Percentiles rank a stretch among this genome's conserved stretches.
Conservation (phyloP, 257 asterid genomes). For the Eustoma russellianum region DNA sequence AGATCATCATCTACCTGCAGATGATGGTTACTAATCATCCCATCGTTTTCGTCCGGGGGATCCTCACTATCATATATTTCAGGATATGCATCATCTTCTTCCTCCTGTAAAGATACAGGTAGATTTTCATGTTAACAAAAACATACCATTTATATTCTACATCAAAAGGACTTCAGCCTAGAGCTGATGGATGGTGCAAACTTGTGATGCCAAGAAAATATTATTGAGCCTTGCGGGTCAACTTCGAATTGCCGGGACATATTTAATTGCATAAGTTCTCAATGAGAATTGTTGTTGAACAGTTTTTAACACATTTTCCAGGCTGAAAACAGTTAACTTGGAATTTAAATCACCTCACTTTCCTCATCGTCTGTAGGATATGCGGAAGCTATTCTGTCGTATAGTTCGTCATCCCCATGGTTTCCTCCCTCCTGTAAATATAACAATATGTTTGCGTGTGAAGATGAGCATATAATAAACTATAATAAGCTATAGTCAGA, state of each 20-base stretch:
- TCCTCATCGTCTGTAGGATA: constrained; percentile 68
- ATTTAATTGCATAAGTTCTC: neutral
- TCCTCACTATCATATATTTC: constrained; percentile 27
- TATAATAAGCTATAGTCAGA: too few species aligned
- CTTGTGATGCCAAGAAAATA: neutral
- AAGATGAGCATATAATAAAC: too few species aligned
- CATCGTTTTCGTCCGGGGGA: constrained; percentile 13
- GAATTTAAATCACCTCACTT: constrained; percentile 49
- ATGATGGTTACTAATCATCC: constrained; percentile 10
- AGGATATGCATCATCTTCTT: constrained; percentile 35
- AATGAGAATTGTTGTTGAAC: neutral
- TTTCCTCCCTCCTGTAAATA: constrained; percentile 25
- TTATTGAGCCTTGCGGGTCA: neutral
- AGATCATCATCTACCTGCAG: neutral
- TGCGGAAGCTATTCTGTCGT: constrained; percentile 52
- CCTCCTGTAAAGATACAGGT: constrained; percentile 31
- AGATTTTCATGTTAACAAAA: too few species aligned
- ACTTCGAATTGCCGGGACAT: too few species aligned
- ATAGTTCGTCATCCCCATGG: constrained; percentile 51
- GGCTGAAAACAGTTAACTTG: neutral
- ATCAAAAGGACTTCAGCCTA: neutral
- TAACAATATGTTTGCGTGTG: too few species aligned
- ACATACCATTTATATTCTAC: too few species aligned
- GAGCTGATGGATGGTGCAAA: neutral
- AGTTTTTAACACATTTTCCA: neutral